Conservation (phyloP, 2,329 filamentous ascomycete genomes). For the Nigrograna mackinnonii region DNA sequence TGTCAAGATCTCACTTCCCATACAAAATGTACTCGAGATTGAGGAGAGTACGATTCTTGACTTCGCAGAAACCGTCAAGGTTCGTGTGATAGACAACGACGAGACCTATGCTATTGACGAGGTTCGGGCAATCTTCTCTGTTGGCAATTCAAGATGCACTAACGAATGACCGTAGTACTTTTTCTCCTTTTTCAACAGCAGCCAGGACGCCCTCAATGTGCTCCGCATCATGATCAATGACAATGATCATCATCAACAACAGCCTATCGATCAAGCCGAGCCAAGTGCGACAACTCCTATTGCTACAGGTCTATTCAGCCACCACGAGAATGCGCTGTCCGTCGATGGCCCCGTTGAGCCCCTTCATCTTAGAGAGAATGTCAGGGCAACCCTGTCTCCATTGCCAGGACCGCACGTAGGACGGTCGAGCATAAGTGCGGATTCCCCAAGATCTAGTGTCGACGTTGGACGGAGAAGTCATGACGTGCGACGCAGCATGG, state of each 20-base stretch:
- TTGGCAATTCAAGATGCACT: no score
- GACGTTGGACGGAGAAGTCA: conserved; percentile 44
- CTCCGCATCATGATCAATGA: conserved; percentile 74
- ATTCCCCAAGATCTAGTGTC: conserved; percentile 46
- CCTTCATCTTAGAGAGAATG: conserved; percentile 40
- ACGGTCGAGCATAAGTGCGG: conserved; percentile 45
- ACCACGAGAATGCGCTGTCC: conserved; percentile 13
- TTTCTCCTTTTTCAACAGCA: conserved; percentile 91
- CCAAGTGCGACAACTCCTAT: conserved; percentile 17
- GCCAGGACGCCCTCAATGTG: conserved; percentile 79
- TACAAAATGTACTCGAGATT: conserved; percentile 87
- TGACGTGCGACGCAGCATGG: conserved; percentile 39
- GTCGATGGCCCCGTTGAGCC: conserved; percentile 21
- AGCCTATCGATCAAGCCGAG: conserved; percentile 8
- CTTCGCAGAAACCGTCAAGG: conserved; percentile 91
- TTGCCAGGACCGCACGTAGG: conserved; percentile 35
- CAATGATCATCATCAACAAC: conserved; percentile 48
- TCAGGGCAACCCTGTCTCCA: conserved; percentile 50
- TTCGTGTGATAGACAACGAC: conserved; percentile 89
- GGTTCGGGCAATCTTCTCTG: conserved; percentile 58
- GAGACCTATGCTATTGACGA: conserved; percentile 96
- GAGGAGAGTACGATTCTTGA: conserved; percentile 90
- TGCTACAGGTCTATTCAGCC: conserved; percentile 9
- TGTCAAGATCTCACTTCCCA: conserved; percentile 91
- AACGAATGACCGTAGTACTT: conserved; percentile 67